Base-by-base conservation (phyloP, 495 filamentous ascomycete species). In the Tetracladium setigerum region DNA sequence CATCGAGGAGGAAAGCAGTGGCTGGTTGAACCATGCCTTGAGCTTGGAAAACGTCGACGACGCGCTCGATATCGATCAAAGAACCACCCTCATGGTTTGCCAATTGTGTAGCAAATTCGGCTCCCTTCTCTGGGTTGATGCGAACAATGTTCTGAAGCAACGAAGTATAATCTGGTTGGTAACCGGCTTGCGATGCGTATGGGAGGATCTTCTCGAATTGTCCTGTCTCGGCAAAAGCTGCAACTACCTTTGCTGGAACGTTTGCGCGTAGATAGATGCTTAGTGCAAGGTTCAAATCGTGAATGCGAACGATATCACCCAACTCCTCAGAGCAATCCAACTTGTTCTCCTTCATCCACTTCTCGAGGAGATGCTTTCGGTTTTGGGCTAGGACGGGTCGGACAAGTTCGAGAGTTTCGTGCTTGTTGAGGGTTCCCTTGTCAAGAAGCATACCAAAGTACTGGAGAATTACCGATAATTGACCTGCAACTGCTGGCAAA, bases 391-490 rank as follows among this genome's bases (percentile, higher is more conserved):
- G 67, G 15, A 99, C 92, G 32, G 94, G 90, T 40, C 86, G 78
- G 9, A 92, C 90, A 53, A 99, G 78, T 65, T 99, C 92, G 39
- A 97, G 71, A 50, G 89, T 94, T 67, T 99, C 92, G 50, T 91
- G 81, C 57, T 83, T 82, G 68, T 97, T 99, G 22, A 99, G 73
- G 5, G 78, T 75, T 24, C 91, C 89, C 77, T 97, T 95, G 60
- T 99, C 92, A 11, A 99, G 75, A 34, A 99, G 74, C 79, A 95
- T 86, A 46, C 94, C 91, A 53, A 99, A 99, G 70, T 97, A 99
- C 61, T 95, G 91, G 40, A 99, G 77, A 46, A 96, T 95, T 50
- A 89, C 79, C 10, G 91, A 94, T 69, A 97, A 83, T 62, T 90
- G 81, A 13, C 82, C 83, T 5, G 77, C 76, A 33, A 71, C 77